phyloP scores from a whole-genome alignment of 163 green algal species.

The Scenedesmus sp. region DNA sequence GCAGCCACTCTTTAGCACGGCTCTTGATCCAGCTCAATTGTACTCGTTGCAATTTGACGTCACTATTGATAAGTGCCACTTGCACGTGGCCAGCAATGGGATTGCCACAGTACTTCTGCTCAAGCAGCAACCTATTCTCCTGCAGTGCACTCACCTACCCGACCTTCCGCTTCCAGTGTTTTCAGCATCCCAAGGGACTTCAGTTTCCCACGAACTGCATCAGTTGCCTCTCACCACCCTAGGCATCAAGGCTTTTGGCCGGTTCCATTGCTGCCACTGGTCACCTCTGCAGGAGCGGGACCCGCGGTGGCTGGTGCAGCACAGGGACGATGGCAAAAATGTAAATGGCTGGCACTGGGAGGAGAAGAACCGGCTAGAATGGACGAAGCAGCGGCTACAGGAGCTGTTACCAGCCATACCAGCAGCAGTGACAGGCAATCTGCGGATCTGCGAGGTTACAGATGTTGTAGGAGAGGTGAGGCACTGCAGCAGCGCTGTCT shows the following conservation, averaged over 20 bases:
- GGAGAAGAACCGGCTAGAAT: slow-evolving; percentile 74
- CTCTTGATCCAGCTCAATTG: neutral
- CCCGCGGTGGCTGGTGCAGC: slow-evolving; percentile 70
- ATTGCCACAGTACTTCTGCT: neutral
- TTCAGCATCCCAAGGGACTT: neutral
- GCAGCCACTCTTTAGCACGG: neutral
- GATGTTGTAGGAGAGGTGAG: slow-evolving; percentile 80
- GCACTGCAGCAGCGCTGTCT: neutral
- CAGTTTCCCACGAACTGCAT: neutral
- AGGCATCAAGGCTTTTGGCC: neutral
- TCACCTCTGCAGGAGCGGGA: slow-evolving; percentile 56
- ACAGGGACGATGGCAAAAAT: slow-evolving; percentile 72
- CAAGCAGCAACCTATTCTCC: neutral
- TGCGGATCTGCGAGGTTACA: slow-evolving; percentile 69
- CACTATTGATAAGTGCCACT: neutral
- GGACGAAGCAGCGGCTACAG: slow-evolving; percentile 71
- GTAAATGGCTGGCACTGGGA: slow-evolving; percentile 81
- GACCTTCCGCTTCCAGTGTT: neutral
- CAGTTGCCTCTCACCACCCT: too few relatives aligned
- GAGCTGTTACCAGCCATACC: slow-evolving; percentile 70
- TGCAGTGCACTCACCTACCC: neutral
- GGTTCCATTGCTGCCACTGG: neutral
- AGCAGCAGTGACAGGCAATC: slow-evolving; percentile 42
- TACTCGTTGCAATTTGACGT: neutral
- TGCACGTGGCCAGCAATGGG: neutral